These are phyloP conservation scores for Tolypocladium ophioglossoides DNA, from an alignment of 2,329 filamentous ascomycete species.

Conservation along the genomic window DNA sequence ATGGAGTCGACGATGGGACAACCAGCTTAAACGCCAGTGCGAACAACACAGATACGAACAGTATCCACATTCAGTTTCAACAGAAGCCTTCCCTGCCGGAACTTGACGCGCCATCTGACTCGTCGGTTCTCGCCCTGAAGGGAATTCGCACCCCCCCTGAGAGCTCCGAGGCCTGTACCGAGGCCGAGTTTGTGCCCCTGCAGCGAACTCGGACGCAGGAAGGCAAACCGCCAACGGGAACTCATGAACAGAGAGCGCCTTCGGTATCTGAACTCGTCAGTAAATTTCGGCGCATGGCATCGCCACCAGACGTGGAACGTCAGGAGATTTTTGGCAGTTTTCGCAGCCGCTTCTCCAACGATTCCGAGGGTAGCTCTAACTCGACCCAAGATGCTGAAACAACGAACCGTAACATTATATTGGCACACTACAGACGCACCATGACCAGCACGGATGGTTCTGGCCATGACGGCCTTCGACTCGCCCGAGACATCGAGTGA, in stretches of 20 bases:
- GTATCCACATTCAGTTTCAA: neutral
- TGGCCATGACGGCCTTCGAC: neutral
- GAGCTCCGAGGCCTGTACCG: neutral
- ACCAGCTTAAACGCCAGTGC: no score
- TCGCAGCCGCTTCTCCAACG: conserved; percentile 5
- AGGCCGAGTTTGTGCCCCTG: neutral
- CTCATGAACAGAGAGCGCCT: conserved; percentile 4
- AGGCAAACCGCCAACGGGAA: neutral
- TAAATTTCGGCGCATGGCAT: conserved; percentile 12
- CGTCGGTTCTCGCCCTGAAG: neutral
- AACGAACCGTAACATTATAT: neutral
- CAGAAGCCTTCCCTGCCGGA: neutral
- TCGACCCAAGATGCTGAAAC: neutral
- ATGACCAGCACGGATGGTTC: neutral
- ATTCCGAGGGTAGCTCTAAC: conserved; percentile 2
- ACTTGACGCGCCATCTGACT: neutral
- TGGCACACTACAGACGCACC: neutral
- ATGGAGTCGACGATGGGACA: neutral
- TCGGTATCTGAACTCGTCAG: conserved; percentile 15
- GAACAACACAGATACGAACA: neutral
- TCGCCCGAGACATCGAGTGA: neutral
- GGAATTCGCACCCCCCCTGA: neutral
- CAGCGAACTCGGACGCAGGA: neutral
- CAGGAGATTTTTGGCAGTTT: conserved; percentile 1
- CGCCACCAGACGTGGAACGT: conserved; percentile 1